phyloP scores from a whole-genome alignment of 2,329 filamentous ascomycete species.

The Diplocarpon rosae region DNA sequence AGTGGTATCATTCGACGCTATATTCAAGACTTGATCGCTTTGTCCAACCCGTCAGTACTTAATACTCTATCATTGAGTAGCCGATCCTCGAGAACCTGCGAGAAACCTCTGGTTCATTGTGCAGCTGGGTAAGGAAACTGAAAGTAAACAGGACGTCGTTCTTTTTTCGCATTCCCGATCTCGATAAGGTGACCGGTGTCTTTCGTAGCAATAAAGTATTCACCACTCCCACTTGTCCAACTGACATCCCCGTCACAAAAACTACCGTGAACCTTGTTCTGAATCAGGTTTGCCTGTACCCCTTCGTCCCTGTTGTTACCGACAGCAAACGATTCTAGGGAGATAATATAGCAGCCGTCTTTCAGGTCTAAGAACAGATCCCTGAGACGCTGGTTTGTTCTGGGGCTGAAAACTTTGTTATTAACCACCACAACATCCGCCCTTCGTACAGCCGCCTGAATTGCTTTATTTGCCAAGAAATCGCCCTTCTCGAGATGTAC shows the following conservation, averaged over 20 bases:
- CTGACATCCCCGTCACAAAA: constrained; percentile 60
- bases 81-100: neutral
- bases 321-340: constrained; percentile 78
- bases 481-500: constrained; percentile 76
- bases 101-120: neutral
- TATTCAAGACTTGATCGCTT: constrained; percentile 1
- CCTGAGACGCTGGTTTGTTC: constrained; percentile 74
- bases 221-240: constrained; percentile 77
- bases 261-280: constrained; percentile 61
- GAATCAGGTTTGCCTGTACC: constrained; percentile 72
- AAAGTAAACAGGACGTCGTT: neutral
- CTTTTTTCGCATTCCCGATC: constrained; percentile 1
- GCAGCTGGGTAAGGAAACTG: neutral
- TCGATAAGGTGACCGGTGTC: constrained; percentile 9
- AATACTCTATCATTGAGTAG: neutral
- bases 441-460: constrained; percentile 62
- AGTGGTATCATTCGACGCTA: constrained; percentile 3
- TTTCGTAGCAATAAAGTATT: constrained; percentile 81
- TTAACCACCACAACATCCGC: constrained; percentile 97
- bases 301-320: constrained; percentile 65
- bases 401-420: constrained; percentile 89
- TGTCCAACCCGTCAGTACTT: constrained; percentile 1
- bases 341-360: constrained; percentile 79
- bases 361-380: constrained; percentile 92
- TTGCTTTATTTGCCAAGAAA: constrained; percentile 63